phyloP scores from a whole-genome alignment of 2,329 filamentous ascomycete species.

The Sclerotinia minor region DNA sequence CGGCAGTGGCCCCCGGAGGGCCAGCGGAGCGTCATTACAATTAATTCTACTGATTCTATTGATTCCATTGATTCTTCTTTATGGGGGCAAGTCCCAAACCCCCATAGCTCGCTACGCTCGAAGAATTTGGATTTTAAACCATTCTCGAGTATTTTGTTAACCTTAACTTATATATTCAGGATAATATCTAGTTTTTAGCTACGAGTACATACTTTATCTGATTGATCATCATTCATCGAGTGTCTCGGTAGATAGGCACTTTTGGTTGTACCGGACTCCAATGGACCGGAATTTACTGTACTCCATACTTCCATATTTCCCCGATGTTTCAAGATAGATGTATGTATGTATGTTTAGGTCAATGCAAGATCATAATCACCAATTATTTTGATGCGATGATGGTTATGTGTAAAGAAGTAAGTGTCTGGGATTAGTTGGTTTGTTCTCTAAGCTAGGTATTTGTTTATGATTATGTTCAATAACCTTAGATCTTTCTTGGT shows the following conservation, averaged over 20 bases:
- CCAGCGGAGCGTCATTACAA: neutral
- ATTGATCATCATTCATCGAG: too few relatives aligned
- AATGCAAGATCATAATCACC: neutral
- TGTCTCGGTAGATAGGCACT: too few relatives aligned
- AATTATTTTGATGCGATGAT: neutral
- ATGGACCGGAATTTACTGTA: too few relatives aligned
- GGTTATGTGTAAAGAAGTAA: neutral
- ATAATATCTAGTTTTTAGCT: too few relatives aligned
- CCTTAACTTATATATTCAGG: too few relatives aligned
- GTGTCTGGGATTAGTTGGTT: neutral
- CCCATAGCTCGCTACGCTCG: conserved; percentile 5
- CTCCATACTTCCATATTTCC: neutral
- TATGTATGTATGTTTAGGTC: neutral
- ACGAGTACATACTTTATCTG: too few relatives aligned
- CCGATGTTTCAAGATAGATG: neutral
- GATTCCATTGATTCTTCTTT: neutral
- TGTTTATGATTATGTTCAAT: neutral
- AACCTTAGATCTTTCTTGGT: too few relatives aligned
- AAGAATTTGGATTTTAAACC: neutral
- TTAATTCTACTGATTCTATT: too few relatives aligned
- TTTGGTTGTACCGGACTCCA: too few relatives aligned
- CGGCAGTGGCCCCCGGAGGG: conserved; percentile 3
- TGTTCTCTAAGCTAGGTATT: neutral
- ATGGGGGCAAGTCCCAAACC: neutral
- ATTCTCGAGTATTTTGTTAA: too few relatives aligned